Percentiles rank a stretch among this genome's conserved stretches.
Evolutionary conservation across 2,329 filamentous ascomycete species (phyloP).

Genomic region (Sporothrix luriei): DNA sequence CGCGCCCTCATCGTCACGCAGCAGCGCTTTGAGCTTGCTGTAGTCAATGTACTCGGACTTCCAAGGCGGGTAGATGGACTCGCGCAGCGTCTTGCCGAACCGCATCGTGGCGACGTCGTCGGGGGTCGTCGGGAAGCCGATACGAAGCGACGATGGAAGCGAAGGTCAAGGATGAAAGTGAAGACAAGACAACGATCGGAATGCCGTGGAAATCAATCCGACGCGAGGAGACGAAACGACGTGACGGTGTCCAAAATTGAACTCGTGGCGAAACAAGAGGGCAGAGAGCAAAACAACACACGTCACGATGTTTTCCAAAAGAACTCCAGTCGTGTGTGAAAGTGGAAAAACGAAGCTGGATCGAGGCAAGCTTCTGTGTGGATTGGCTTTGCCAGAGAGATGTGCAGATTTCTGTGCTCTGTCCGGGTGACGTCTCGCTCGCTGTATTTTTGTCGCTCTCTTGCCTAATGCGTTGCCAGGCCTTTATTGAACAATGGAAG

Average conservation of each 20-base stretch:
- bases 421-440: constrained; percentile 21
- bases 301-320: not conserved
- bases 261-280: not conserved
- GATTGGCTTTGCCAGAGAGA: not conserved
- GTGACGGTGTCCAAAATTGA: not conserved
- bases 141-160: not conserved
- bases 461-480: constrained; percentile 24
- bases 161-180: not conserved
- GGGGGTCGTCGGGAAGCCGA: not conserved
- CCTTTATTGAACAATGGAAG: not conserved
- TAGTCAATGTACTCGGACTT: constrained; percentile 96
- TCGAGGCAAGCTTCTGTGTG: not conserved
- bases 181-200: not conserved
- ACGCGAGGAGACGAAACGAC: not conserved
- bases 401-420: not conserved
- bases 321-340: not conserved
- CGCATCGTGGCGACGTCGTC: constrained; percentile 64
- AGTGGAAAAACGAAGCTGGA: not conserved
- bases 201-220: not conserved
- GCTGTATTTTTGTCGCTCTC: not conserved
- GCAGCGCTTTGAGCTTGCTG: constrained; percentile 82
- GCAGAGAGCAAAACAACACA: not conserved
- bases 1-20: constrained; percentile 71
- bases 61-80: constrained; percentile 83
- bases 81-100: constrained; percentile 85